Base-by-base conservation (phyloP, 2,329 filamentous ascomycete species). In the Paracorniculantispora psalliotae region DNA sequence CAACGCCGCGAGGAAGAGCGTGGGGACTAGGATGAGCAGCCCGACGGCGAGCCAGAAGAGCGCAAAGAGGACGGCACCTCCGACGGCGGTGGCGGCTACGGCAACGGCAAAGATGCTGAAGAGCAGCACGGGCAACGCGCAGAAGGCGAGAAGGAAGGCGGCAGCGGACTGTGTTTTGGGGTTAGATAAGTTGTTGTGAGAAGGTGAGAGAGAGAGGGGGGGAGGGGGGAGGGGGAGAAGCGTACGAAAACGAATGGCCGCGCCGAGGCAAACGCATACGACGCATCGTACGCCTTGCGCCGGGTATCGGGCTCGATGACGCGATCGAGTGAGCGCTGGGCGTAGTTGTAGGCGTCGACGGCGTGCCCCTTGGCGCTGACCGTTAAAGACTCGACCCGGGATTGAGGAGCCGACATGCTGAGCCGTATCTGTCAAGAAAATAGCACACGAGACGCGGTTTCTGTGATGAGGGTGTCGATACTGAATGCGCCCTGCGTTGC, bases 221-320 rank as follows among this genome's bases (percentile, higher is more conserved):
- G 4, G 50, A 37, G 21, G 17, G 39, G 26, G 25, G 8, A 21
- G 12, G 25, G n/a, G 2, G 17, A 1, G 23, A 30, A 47, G 71
- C 86, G 23, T 77, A 91, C 89, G 58, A 88, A 85, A 46, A 92
- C 75, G 62, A 91, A 75, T 2, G 91, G 91, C 59, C 88, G 86
- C 51, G 80, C 75, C 6, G 79, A 72, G 17, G 86, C 84, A 67
- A 90, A 88, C 5, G 74, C 69, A 37, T 78, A 75, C 28, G 82
- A 71, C 47, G 75, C 77, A 17, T 81, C 75, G 64, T 85, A 79
- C 44, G 83, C 77, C 59, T 79, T 77, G 62, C 84, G 79, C 52
- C 88, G 81, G 61, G 81, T 81, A 37, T 83, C 75, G 0, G 87
- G 86, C 47, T 84, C 81, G 46, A 91, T 77, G 65, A 80, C 67